phyloP scores from a whole-genome alignment of 2,329 filamentous ascomycete species.

The Neofusicoccum parvum region DNA sequence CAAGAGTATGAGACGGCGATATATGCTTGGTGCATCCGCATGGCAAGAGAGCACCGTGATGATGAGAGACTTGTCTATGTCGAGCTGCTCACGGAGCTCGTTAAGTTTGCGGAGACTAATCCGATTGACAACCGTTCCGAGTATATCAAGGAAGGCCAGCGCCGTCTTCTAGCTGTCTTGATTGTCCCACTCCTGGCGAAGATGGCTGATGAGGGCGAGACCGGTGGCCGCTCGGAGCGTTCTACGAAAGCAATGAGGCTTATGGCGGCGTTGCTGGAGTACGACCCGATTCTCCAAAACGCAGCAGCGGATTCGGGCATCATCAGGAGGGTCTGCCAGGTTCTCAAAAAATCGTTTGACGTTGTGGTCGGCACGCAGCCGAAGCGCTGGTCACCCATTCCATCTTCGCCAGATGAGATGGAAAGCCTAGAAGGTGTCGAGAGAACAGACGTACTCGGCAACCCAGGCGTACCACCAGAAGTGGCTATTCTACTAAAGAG shows the following conservation, averaged over 20 bases:
- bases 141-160: slow-evolving; percentile 37
- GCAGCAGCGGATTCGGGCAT: slow-evolving; percentile 73
- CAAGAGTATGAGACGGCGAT: slow-evolving; percentile 51
- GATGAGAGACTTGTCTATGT: slow-evolving; percentile 46
- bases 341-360: slow-evolving; percentile 69
- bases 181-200: slow-evolving; percentile 52
- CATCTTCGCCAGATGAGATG: slow-evolving; percentile 25
- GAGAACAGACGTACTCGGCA: slow-evolving; percentile 13
- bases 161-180: slow-evolving; percentile 47
- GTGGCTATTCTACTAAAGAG: slow-evolving; percentile 71
- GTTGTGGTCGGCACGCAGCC: slow-evolving; percentile 46
- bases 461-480: slow-evolving; percentile 30
- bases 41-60: slow-evolving; percentile 45
- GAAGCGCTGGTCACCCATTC: slow-evolving; percentile 57
- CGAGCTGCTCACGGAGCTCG: slow-evolving; percentile 38
- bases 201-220: slow-evolving; percentile 43
- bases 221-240: slow-evolving; percentile 26
- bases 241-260: slow-evolving; percentile 66
- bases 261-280: slow-evolving; percentile 75
- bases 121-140: slow-evolving; percentile 40
- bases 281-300: slow-evolving; percentile 78
- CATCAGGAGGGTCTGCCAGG: slow-evolving; percentile 62
- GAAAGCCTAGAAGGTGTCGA: slow-evolving; percentile 9
- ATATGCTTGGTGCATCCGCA: slow-evolving; percentile 50
- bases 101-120: slow-evolving; percentile 32